phyloP scores from a whole-genome alignment of 306 rosid genomes.

The Pterocarpus santalinus region DNA sequence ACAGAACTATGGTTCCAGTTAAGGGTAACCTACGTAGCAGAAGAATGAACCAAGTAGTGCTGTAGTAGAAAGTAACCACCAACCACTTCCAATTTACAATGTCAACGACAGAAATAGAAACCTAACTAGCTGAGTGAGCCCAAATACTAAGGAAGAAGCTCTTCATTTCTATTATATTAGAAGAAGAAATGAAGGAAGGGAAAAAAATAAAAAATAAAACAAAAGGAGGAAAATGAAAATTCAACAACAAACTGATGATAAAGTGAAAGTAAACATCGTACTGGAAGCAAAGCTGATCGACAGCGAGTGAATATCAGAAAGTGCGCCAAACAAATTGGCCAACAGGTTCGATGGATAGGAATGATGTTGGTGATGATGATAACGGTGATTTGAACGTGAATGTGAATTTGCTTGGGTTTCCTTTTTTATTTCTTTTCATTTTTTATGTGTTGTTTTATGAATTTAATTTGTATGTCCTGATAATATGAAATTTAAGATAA shows the following conservation, averaged over 20 bases:
- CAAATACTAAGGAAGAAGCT: slow-evolving; percentile 28
- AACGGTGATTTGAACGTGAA: slow-evolving; percentile 28
- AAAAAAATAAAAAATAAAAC: background rate
- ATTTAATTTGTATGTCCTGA: too few relatives aligned
- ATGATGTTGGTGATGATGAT: slow-evolving; percentile 37
- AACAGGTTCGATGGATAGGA: slow-evolving; percentile 46
- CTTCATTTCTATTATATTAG: slow-evolving; percentile 4
- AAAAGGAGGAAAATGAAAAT: slow-evolving; percentile 6
- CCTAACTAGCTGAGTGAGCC: slow-evolving; percentile 4
- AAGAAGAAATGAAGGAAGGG: background rate
- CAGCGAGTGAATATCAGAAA: slow-evolving; percentile 44
- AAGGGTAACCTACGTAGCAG: slow-evolving; percentile 65
- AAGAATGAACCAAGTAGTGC: background rate
- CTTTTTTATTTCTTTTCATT: background rate
- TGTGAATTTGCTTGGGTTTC: slow-evolving; percentile 1
- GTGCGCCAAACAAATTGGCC: slow-evolving; percentile 38
- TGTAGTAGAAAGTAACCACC: slow-evolving; percentile 33
- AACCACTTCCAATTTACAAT: slow-evolving; percentile 38
- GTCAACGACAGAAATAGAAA: slow-evolving; percentile 41
- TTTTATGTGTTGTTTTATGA: too few relatives aligned
- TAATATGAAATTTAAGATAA: too few relatives aligned
- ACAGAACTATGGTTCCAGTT: slow-evolving; percentile 66
- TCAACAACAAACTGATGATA: slow-evolving; percentile 25
- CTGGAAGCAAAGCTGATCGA: slow-evolving; percentile 44
- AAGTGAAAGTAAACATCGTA: slow-evolving; percentile 21